Evolutionary conservation across 2,329 filamentous ascomycete genomes (phyloP).

Genomic region (Diaporthe sp.): DNA sequence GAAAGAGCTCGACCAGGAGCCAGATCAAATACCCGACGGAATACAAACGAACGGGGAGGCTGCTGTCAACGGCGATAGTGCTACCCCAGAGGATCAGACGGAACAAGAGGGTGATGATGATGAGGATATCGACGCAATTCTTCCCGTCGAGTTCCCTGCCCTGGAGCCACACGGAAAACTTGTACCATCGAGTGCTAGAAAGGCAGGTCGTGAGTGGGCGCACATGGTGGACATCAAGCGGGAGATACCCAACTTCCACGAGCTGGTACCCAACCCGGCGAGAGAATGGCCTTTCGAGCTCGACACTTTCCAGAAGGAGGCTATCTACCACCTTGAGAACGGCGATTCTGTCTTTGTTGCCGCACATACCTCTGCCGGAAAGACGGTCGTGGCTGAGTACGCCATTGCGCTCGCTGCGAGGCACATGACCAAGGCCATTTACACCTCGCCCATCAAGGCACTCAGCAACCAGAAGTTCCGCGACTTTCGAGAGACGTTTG

Average conservation of each 20-base stretch:
- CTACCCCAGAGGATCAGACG: constrained; percentile 50
- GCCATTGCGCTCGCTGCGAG: constrained; percentile 96
- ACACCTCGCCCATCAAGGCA: constrained; percentile 98
- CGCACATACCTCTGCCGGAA: constrained; percentile 96
- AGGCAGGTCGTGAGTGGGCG: constrained; percentile 90
- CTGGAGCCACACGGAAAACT: constrained; percentile 87
- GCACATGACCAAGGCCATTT: constrained; percentile 99
- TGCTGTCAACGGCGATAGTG: constrained; percentile 35
- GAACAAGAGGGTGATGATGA: constrained; percentile 60
- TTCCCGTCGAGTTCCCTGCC: constrained; percentile 94
- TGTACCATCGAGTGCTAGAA: constrained; percentile 77
- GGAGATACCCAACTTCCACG: constrained; percentile 92
- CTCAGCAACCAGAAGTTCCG: constrained; percentile 99
- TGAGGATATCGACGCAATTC: constrained; percentile 83
- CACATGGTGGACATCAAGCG: constrained; percentile 98
- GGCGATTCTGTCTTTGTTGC: constrained; percentile 98
- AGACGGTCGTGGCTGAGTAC: constrained; percentile 98
- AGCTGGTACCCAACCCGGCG: constrained; percentile 96
- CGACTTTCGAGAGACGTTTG: constrained; percentile 90
- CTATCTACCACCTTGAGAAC: constrained; percentile 95
- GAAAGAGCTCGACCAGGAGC: constrained; percentile 67
- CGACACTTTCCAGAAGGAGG: constrained; percentile 98
- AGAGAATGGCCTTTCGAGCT: constrained; percentile 97
- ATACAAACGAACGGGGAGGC: constrained; percentile 47
- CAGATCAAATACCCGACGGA: constrained; percentile 52